Evolutionary conservation across 345 rosid species (phyloP).

Genomic region (Euclidium syriacum): DNA sequence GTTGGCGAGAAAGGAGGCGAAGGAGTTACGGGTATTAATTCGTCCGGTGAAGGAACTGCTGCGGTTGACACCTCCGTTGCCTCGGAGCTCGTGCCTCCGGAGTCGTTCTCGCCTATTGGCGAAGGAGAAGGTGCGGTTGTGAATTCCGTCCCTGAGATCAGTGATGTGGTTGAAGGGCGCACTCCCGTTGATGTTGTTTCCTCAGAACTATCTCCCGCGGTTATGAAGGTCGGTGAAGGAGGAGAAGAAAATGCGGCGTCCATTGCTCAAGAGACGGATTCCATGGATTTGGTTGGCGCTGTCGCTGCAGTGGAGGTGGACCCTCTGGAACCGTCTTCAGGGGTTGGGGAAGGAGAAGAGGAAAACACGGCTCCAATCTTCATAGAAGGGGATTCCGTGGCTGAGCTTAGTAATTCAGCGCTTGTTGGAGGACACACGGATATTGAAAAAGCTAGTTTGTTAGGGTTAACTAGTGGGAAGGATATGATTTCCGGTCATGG

Average conservation of each 20-base stretch:
- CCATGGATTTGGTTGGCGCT: not conserved
- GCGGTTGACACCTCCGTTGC: not conserved
- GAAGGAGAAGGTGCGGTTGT: not conserved
- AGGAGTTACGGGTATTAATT: not conserved
- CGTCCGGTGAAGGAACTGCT: not conserved
- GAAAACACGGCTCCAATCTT: slow-evolving; percentile 12
- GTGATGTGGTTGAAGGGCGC: slow-evolving; percentile 1
- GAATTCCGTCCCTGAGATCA: slow-evolving; percentile 14
- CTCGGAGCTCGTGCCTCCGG: not conserved
- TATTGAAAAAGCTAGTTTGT: not conserved
- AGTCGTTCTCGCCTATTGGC: not conserved
- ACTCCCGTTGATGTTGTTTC: not conserved
- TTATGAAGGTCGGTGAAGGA: slow-evolving; percentile 15
- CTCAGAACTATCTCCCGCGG: slow-evolving; percentile 12
- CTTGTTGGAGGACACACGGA: slow-evolving; percentile 7
- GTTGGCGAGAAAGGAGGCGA: not conserved
- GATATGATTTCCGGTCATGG: slow-evolving; percentile 7
- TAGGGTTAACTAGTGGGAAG: not conserved
- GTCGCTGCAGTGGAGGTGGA: not conserved
- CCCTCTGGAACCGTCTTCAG: not conserved
- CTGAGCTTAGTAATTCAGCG: slow-evolving; percentile 8
- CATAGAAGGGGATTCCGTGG: slow-evolving; percentile 12
- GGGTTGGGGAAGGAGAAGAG: slow-evolving; percentile 9
- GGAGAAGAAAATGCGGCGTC: slow-evolving; percentile 17
- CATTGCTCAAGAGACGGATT: slow-evolving; percentile 13